phyloP scores from a whole-genome alignment of 139 green algal species.

The Tetradesmus lagerheimii region DNA sequence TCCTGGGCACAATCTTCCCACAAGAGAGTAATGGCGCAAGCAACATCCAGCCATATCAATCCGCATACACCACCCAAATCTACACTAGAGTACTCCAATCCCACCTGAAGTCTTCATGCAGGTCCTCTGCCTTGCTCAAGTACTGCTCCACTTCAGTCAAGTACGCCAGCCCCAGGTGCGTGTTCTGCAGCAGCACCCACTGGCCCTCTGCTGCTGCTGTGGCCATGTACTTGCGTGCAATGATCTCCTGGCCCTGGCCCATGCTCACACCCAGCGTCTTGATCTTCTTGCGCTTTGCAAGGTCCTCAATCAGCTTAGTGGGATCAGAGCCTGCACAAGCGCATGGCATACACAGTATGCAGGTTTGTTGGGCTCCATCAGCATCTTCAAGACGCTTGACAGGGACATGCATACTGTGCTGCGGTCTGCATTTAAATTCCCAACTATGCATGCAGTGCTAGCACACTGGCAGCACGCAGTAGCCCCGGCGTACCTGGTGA shows the following conservation, averaged over 20 bases:
- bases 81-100: no score
- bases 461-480: background rate
- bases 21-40: no score
- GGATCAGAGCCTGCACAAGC: constrained; percentile 78
- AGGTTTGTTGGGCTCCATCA: background rate
- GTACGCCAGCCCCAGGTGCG: constrained; percentile 93
- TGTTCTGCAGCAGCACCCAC: constrained; percentile 98
- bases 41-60: no score
- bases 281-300: constrained; percentile 96
- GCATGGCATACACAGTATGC: background rate
- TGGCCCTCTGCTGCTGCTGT: constrained; percentile 87
- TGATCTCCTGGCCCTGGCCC: constrained; percentile 87
- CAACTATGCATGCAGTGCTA: background rate
- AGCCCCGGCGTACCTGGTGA: constrained; percentile 62
- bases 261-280: constrained; percentile 93
- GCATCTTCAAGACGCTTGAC: background rate
- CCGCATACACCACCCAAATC: no score
- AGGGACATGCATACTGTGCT: background rate
- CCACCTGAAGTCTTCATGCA: constrained; percentile 51
- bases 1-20: no score
- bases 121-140: constrained; percentile 62
- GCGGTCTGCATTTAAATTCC: no score
- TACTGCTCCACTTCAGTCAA: constrained; percentile 92
- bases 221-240: constrained; percentile 92
- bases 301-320: constrained; percentile 95